Base-by-base conservation (phyloP, 352 stramenopile species). In the Pythium monospermum region DNA sequence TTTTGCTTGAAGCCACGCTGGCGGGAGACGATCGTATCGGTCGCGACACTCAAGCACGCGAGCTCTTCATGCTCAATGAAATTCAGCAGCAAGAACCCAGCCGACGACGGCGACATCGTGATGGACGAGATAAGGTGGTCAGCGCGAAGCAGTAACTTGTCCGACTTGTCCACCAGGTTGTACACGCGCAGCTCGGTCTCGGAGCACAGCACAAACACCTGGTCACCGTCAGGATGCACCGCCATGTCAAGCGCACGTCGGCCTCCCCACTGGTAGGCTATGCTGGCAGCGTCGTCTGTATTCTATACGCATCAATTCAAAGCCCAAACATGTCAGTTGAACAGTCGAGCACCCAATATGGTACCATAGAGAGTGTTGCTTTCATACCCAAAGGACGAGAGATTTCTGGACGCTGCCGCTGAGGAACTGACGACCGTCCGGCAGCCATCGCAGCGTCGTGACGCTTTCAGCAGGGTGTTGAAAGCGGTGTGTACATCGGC, bases 331-430 rank as follows among this genome's bases (percentile, higher is more conserved):
- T n/a, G n/a, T n/a, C n/a, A n/a, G n/a, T n/a, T n/a, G n/a, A n/a
- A n/a, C n/a, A n/a, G n/a, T n/a, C n/a, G n/a, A n/a, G n/a, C n/a
- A n/a, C n/a, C n/a, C n/a, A n/a, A n/a, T n/a, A n/a, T n/a, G n/a
- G n/a, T n/a, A n/a, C n/a, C n/a, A n/a, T n/a, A 38, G 23, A 37
- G 5, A 26, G 11, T 15, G 43, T 15, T 3, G 23, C 3, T 2
- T 15, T 25, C 70, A n/a, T 69, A 92, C 81, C 81, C 81, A 90
- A 19, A 92, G 37, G 27, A 90, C 50, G 11, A 92, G 64, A 11
- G 76, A 87, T 23, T 88, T 89, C 32, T 92, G 74, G 0, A 75
- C 58, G 35, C 76, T 92, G 1, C 76, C 78, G 49, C 69, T 87
- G 15, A 90, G 53, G 47, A 92, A 90, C 26, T 87, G 71, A 15